These are phyloP conservation scores for Colletotrichum sp. DNA, from an alignment of 2,329 filamentous ascomycete species.

Conservation along the genomic window DNA sequence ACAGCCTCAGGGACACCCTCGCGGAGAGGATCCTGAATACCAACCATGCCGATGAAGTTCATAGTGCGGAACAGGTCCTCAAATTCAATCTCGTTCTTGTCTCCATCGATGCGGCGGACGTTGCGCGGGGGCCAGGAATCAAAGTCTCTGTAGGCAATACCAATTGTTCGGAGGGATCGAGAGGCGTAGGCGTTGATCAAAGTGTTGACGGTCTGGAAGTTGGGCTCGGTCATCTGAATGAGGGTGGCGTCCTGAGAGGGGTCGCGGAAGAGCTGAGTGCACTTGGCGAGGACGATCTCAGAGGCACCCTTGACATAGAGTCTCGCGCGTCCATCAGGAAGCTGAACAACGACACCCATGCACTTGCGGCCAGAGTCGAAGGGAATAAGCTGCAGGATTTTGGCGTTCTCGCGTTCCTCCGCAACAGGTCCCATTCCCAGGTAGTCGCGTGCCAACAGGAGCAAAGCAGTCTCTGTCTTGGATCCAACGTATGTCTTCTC, in stretches of 20 bases:
- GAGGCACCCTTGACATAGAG: conserved; percentile 70
- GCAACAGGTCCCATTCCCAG: conserved; percentile 70
- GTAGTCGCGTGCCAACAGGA: conserved; percentile 71
- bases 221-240: conserved; percentile 54
- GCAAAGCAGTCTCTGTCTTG: conserved; percentile 78
- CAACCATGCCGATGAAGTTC: conserved; percentile 73
- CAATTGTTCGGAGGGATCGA: conserved; percentile 83
- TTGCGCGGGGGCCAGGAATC: conserved; percentile 80
- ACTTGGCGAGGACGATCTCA: conserved; percentile 66
- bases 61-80: conserved; percentile 72
- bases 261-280: conserved; percentile 55
- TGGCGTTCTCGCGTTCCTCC: conserved; percentile 66
- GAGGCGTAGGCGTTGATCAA: conserved; percentile 81
- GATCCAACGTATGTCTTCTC: conserved; percentile 73
- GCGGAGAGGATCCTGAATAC: conserved; percentile 82
- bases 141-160: conserved; percentile 83
- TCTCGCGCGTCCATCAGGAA: conserved; percentile 55
- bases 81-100: conserved; percentile 67
- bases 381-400: conserved; percentile 70
- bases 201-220: conserved; percentile 62
- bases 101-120: conserved; percentile 57
- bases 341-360: conserved; percentile 65
- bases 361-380: conserved; percentile 81
- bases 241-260: conserved; percentile 50
- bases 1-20: conserved; percentile 78